Conservation (phyloP, 2,329 filamentous ascomycete species). For the Botryotinia narcissicola region DNA sequence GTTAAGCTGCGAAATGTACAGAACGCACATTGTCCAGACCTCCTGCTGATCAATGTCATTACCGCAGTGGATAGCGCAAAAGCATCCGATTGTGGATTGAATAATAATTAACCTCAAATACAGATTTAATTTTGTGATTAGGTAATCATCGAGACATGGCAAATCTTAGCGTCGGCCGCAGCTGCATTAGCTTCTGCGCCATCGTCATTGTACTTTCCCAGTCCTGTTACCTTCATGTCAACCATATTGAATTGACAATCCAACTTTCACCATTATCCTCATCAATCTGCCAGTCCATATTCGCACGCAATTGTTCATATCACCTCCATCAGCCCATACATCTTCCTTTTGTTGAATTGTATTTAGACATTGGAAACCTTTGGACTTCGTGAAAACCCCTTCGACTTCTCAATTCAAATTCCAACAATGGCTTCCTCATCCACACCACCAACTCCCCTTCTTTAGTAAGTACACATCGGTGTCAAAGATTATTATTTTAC, state of each 20-base stretch:
- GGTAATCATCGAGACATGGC: neutral
- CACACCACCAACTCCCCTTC: constrained; percentile 62
- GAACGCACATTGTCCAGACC: constrained; percentile 43
- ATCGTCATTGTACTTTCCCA: constrained; percentile 11
- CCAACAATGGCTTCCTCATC: constrained; percentile 68
- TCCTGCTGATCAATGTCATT: constrained; percentile 44
- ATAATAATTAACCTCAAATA: neutral
- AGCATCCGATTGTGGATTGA: neutral
- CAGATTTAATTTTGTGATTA: neutral
- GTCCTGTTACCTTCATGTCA: neutral
- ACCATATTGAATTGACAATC: neutral
- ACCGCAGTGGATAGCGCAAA: constrained; percentile 23
- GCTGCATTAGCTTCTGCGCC: neutral
- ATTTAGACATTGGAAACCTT: neutral
- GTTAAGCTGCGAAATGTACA: constrained; percentile 41
- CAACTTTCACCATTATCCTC: neutral
- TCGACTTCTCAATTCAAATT: neutral
- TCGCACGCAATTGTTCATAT: neutral
- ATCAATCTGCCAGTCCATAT: neutral
- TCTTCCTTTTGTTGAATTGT: neutral
- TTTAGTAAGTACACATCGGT: constrained; percentile 57
- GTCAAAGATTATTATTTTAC: neutral
- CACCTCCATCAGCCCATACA: neutral
- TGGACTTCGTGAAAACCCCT: neutral
- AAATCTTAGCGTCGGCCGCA: constrained; percentile 10